These are phyloP conservation scores for Tripidium arundinaceum DNA, from an alignment of 202 grass and related monocot genomes.

Conservation along the genomic window DNA sequence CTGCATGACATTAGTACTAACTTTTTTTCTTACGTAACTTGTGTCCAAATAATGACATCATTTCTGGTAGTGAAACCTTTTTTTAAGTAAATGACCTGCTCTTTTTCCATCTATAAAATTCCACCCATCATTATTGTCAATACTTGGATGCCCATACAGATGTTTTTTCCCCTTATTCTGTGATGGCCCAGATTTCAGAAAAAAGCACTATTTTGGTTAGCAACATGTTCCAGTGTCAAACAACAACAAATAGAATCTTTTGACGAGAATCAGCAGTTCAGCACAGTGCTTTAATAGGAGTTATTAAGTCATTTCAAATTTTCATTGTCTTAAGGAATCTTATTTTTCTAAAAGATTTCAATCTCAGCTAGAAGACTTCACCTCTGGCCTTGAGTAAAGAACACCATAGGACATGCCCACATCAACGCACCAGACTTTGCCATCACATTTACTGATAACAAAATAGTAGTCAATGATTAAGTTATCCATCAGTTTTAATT, in stretches of 20 bases:
- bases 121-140: neutral
- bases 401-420: constrained; percentile 96
- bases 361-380: constrained; percentile 19
- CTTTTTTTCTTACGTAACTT: neutral
- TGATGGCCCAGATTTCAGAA: neutral
- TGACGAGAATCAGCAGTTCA: neutral
- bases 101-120: neutral
- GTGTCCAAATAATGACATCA: neutral
- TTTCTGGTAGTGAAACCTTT: neutral
- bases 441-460: constrained; percentile 74
- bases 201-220: neutral
- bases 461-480: constrained; percentile 19
- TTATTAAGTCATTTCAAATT: neutral
- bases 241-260: neutral
- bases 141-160: constrained; percentile 1
- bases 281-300: neutral
- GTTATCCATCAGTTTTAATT: neutral
- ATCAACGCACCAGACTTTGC: constrained; percentile 91
- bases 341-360: neutral
- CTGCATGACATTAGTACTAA: neutral
- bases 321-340: neutral
- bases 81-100: constrained; percentile 4
- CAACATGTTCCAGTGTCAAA: neutral
- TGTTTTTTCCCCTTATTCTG: neutral
- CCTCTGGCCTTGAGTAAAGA: constrained; percentile 84